A percentile compares a stretch with the other conserved stretches of the same genome.
phyloP scores from a whole-genome alignment of 1,284 basidiomycete genomes.

The Naganishia liquefaciens region DNA sequence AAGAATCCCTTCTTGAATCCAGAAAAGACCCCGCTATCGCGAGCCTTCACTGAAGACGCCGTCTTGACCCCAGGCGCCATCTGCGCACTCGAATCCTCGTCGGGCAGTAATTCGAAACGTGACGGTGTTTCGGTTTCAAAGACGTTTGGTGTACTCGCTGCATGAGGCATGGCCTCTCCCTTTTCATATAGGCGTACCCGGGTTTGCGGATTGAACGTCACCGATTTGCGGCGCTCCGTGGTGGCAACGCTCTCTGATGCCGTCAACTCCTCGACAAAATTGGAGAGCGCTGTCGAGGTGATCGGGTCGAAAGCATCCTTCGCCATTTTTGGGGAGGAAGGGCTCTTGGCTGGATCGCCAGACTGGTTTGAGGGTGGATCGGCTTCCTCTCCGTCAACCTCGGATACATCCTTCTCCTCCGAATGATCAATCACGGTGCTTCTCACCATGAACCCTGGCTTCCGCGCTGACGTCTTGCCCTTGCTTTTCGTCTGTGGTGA shows the following conservation, averaged over 20 bases:
- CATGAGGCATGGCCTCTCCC: slow-evolving; percentile 22
- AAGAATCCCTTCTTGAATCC: slow-evolving; percentile 34
- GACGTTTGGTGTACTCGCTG: background rate
- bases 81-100: background rate
- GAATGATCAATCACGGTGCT: slow-evolving; percentile 19
- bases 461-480: background rate
- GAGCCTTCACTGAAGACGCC: background rate
- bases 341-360: too few relatives aligned
- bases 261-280: background rate
- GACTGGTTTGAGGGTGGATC: too few relatives aligned
- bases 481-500: slow-evolving; percentile 10
- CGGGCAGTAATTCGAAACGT: slow-evolving; percentile 1
- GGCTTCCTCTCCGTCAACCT: background rate
- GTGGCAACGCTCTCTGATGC: background rate
- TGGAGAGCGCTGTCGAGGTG: background rate
- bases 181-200: slow-evolving; percentile 29
- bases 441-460: slow-evolving; percentile 16
- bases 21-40: slow-evolving; percentile 10
- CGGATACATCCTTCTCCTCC: background rate
- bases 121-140: background rate
- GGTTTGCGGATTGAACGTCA: slow-evolving; percentile 28
- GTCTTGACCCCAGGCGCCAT: background rate
- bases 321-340: too few relatives aligned
- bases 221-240: slow-evolving; percentile 22
- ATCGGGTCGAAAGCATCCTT: background rate